Base-by-base conservation (phyloP, 805 yeast species). In the Pichia nakasei region DNA sequence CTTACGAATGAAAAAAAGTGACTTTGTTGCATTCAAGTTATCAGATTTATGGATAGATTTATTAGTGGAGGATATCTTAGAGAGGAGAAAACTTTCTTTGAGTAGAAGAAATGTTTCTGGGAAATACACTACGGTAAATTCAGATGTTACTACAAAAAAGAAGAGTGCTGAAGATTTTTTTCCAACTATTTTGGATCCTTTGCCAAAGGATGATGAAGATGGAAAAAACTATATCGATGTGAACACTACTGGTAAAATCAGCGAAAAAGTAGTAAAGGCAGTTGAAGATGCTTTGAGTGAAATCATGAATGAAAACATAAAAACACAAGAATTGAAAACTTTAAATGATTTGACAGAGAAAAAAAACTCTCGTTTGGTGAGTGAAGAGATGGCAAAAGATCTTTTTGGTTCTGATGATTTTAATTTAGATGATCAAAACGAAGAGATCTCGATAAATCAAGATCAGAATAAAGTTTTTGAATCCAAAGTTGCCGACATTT, bases 271-370 rank as follows among this genome's bases (percentile, higher is more conserved):
- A 1, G 59, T 79, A 5, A 66, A 68, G 42, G 85, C 86, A 0
- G 83, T 82, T 18, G 85, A 80, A 54, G 78, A 75, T 55, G 87
- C 85, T 3, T 70, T 82, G 44, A 73, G 72, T 22, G 76, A 79
- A 48, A 80, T 82, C 29, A 74, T 75, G 72, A 64, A 56, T 22
- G 61, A 61, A 32, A 62, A 53, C 22, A 56, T 41, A 27, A 29
- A 29, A 8, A 12, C 32, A 1, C 32, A 29, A 12, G 32, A 29
- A 15, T 8, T 9, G 17, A 20, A n/a, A 24, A 36, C 9, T 11
- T 24, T 36, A 35, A 17, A 17, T 11, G 21, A 4, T 21, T 24
- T 13, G 32, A 31, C 21, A 9, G 48, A 42, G 3, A 46, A 44
- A 22, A 20, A 59, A 27, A 52, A 42, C 17, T 55, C 63, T 2